phyloP scores from a whole-genome alignment of 495 filamentous ascomycete species.

The Penicillium angulare region DNA sequence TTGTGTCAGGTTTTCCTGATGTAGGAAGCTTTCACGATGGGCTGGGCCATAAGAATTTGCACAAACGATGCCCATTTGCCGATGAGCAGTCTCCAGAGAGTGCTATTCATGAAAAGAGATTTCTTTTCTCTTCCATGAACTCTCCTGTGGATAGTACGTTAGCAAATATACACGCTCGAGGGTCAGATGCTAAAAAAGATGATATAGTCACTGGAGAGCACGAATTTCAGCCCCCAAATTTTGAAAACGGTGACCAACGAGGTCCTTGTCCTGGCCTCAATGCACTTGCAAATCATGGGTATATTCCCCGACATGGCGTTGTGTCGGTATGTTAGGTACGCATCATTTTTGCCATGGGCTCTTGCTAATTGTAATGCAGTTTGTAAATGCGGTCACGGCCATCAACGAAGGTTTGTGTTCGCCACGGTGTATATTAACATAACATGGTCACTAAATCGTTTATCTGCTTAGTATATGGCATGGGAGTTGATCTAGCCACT shows the following conservation, averaged over 20 bases:
- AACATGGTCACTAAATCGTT: background rate
- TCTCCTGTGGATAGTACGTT: slow-evolving; percentile 28
- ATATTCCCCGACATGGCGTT: slow-evolving; percentile 52
- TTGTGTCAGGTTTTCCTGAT: slow-evolving; percentile 13
- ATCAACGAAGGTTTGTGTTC: slow-evolving; percentile 26
- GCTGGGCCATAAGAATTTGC: slow-evolving; percentile 6
- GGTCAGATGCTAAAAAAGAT: background rate
- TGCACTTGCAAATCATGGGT: slow-evolving; percentile 53
- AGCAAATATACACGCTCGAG: background rate
- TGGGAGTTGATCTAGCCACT: slow-evolving; percentile 50
- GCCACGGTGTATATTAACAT: background rate
- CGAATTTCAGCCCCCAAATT: slow-evolving; percentile 37
- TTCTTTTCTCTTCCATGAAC: slow-evolving; percentile 25
- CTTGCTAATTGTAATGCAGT: slow-evolving; percentile 28
- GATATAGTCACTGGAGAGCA: slow-evolving; percentile 35
- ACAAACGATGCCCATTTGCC: slow-evolving; percentile 28
- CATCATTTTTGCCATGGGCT: slow-evolving; percentile 5
- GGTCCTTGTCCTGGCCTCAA: slow-evolving; percentile 55
- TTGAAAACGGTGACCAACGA: slow-evolving; percentile 37
- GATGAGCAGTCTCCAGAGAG: slow-evolving; percentile 2
- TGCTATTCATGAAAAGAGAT: slow-evolving; percentile 20
- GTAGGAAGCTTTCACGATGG: slow-evolving; percentile 3
- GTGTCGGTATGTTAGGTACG: slow-evolving; percentile 31
- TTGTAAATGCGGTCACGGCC: slow-evolving; percentile 21
- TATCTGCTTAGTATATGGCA: slow-evolving; percentile 41